Base-by-base conservation (phyloP, 441 rosid species). In the Adansonia gregorii region DNA sequence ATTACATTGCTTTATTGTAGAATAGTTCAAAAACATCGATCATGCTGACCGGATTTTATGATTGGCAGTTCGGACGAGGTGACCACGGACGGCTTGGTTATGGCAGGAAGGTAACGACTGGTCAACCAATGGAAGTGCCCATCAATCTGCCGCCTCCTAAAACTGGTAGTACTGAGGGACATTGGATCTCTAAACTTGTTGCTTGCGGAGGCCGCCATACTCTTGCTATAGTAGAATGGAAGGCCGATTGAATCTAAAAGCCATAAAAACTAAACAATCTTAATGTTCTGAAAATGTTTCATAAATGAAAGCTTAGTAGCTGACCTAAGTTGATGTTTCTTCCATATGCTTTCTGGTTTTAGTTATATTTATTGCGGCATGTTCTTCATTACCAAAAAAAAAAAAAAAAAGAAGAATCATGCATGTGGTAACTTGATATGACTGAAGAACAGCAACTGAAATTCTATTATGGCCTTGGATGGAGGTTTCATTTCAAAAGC, bases 131-230 rank as follows among this genome's bases (percentile, higher is more conserved):
- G 78, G 98, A 93, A 87, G 95, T 97, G 73, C 99, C 98, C 6
- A 83, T 91, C 78, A 78, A 80, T 60, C 87, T 90, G 39, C 84
- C 86, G 4, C 80, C 96, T 49, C 96, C 94, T 1, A 79, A 43
- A 27, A 81, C 83, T 80, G 77, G 64, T 31, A 87, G 81, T 8
- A 85, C 75, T 58, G 89, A 89, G 75, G 93, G 92, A 39, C 85
- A 46, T 41, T 93, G 99, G 99, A 80, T 80, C 56, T 90, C 97
- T 22, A 92, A 91, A 82, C 86, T 86, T 41, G 95, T 92, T 67
- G 98, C 95, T 39, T 91, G 97, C 14, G 99, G 99, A 0, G 99
- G 99, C 27, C 91, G 99, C 43, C 98, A 96, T 83, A 94, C 98
- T 22, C 71, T 94, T 78, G 98, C 98, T 0, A 79, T 91, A n/a